Base-by-base conservation (phyloP, 2,329 filamentous ascomycete genomes). In the Ceratocystis papillata region DNA sequence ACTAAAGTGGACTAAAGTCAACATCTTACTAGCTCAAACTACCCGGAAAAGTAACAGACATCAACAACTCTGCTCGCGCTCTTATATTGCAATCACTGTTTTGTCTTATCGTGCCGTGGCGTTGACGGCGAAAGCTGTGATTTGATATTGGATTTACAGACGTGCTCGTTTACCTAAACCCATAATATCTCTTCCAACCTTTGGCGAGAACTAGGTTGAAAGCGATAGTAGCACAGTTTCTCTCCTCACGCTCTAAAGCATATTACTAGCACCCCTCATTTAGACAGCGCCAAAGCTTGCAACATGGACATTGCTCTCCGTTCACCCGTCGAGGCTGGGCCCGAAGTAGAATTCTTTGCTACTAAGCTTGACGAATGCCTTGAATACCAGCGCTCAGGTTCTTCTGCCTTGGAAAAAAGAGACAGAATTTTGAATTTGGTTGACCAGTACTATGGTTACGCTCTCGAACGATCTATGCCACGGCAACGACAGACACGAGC, bases 341-440 rank as follows among this genome's bases (percentile, higher is more conserved):
- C 86, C 69, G 90, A 96, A 75, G 89, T 96, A 67, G 90, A 96
- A 76, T 82, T 85, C 57, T 96, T 96, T 73, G 91, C 92, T 46
- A 87, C 88, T 73, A 83, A 84, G 63, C 81, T 96, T 25, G 92
- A 96, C 76, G 82, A 85, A 65, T 93, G 91, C 78, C 76, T 86
- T 72, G 75, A 79, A 69, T 73, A 78, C 68, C 69, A 76, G 69
- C 67, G 62, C 33, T 64, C 64, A 33, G 46, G 55, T 41, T 37
- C 63, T 7, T 64, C 64, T 15, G n/a, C 25, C 44, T 73, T 80
- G 37, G 83, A 87, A 67, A 80, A 82, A 73, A 83, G 84, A 72
- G 81, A 83, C 60, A 82, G 86, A 68, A 82, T 89, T n/a, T 81
- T 89, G 71, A 81, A 84, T 63, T 79, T 95, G 3, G 80, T 87